A percentile compares a stretch with the other conserved stretches of the same genome.
These are phyloP conservation scores for Elaeis guineensis DNA, from an alignment of 176 grass and related monocot species.

Conservation along the genomic window DNA sequence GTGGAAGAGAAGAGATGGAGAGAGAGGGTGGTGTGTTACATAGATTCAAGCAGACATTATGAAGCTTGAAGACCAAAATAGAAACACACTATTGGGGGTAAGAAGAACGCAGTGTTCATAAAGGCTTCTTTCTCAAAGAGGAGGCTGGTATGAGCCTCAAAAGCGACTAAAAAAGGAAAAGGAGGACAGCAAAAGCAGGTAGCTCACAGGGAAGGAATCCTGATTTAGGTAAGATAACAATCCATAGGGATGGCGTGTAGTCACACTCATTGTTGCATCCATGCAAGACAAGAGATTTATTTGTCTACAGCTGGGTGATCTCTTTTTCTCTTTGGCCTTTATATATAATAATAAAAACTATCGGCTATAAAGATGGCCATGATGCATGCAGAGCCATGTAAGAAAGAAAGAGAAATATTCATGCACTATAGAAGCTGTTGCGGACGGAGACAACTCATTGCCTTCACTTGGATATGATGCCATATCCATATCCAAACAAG, in stretches of 20 bases:
- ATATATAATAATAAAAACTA: slow-evolving; percentile 40
- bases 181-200: no score
- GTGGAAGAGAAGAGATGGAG: no score
- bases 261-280: slow-evolving; percentile 59
- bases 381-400: slow-evolving; percentile 41
- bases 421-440: slow-evolving; percentile 28
- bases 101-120: no score
- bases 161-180: no score
- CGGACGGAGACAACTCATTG: slow-evolving; percentile 17
- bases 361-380: slow-evolving; percentile 57
- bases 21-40: no score
- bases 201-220: no score
- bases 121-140: no score
- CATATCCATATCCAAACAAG: slow-evolving; percentile 5
- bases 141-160: no score
- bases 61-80: no score
- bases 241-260: slow-evolving; percentile 10
- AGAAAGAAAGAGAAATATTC: slow-evolving; percentile 26
- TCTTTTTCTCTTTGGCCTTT: slow-evolving; percentile 8
- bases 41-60: no score
- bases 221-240: neutral
- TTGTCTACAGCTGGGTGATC: slow-evolving; percentile 56
- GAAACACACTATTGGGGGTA: no score
- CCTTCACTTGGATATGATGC: neutral
- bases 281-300: slow-evolving; percentile 81